Percentiles rank a stretch among this genome's conserved stretches.
These are phyloP conservation scores for Termitomyces sp. DNA, from an alignment of 768 basidiomycete genomes.

Conservation along the genomic window DNA sequence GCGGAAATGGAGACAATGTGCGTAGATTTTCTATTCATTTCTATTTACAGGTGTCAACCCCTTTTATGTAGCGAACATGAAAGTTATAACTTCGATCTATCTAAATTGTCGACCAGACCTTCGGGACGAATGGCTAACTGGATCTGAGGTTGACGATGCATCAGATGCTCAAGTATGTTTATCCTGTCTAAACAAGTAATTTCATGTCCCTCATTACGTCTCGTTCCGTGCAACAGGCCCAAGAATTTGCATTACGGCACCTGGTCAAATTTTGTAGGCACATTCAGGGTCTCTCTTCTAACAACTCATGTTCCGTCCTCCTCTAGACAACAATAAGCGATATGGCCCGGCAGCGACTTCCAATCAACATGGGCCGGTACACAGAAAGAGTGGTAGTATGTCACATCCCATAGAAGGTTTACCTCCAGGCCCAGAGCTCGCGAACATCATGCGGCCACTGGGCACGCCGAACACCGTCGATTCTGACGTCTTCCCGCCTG, in stretches of 20 bases:
- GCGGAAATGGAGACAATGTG: slow-evolving; percentile 96
- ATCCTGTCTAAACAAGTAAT: slow-evolving; percentile 8
- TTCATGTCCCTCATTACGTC: neutral
- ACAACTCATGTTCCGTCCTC: neutral
- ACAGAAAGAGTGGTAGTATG: slow-evolving; percentile 81
- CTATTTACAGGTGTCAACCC: neutral
- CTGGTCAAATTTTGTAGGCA: slow-evolving; percentile 91
- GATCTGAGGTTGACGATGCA: slow-evolving; percentile 87
- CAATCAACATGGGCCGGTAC: slow-evolving; percentile 51
- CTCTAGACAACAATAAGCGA: slow-evolving; percentile 82
- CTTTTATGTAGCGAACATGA: slow-evolving; percentile 85
- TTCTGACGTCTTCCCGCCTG: slow-evolving; percentile 93
- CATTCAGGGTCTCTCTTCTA: neutral
- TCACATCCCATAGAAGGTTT: slow-evolving; percentile 79
- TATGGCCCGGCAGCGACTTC: slow-evolving; percentile 66
- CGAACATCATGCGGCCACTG: slow-evolving; percentile 68
- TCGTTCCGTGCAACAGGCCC: slow-evolving; percentile 52
- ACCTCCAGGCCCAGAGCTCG: slow-evolving; percentile 71
- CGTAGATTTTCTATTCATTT: slow-evolving; percentile 22
- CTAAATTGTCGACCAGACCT: slow-evolving; percentile 96
- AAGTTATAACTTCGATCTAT: slow-evolving; percentile 98
- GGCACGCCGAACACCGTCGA: slow-evolving; percentile 80
- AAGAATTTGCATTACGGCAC: slow-evolving; percentile 92
- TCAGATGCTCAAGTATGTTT: slow-evolving; percentile 78
- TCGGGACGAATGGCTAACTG: slow-evolving; percentile 96